Conservation (phyloP, 495 filamentous ascomycete species). For the Neurospora sp. region DNA sequence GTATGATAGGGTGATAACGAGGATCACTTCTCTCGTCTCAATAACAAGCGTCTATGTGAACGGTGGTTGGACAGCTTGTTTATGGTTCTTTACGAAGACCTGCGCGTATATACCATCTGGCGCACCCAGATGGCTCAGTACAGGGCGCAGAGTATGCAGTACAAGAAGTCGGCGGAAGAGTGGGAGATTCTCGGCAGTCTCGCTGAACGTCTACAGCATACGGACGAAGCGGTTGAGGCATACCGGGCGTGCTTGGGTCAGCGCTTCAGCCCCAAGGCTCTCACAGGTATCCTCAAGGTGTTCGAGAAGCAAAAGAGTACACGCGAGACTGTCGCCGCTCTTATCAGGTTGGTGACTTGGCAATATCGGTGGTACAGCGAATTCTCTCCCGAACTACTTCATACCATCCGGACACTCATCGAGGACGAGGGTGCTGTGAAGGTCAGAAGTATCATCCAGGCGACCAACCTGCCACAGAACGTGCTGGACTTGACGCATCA, state of each 20-base stretch:
- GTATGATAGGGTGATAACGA: conserved; percentile 25
- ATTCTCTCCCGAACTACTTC: conserved; percentile 87
- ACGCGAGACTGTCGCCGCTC: conserved; percentile 60
- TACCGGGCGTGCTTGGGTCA: conserved; percentile 74
- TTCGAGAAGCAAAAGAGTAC: conserved; percentile 65
- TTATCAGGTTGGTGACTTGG: conserved; percentile 89
- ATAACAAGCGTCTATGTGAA: conserved; percentile 94
- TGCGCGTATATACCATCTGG: conserved; percentile 98
- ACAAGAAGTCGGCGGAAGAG: conserved; percentile 91
- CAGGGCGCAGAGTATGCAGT: conserved; percentile 77
- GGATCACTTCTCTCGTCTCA: conserved; percentile 59
- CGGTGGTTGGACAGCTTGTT: conserved; percentile 97
- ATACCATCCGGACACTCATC: conserved; percentile 79
- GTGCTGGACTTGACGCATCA: conserved; percentile 93
- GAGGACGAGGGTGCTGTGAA: conserved; percentile 97
- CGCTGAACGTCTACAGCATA: conserved; percentile 82
- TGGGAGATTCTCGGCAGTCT: conserved; percentile 97
- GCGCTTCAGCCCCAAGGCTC: conserved; percentile 82
- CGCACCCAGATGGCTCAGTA: conserved; percentile 93
- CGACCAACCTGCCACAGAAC: conserved; percentile 82
- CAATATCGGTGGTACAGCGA: conserved; percentile 99
- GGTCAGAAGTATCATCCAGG: conserved; percentile 91
- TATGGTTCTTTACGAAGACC: conserved; percentile 97
- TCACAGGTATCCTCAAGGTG: conserved; percentile 69
- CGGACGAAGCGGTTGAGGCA: conserved; percentile 81